phyloP scores from a whole-genome alignment of 306 rosid species.

The Dicorynia guianensis region DNA sequence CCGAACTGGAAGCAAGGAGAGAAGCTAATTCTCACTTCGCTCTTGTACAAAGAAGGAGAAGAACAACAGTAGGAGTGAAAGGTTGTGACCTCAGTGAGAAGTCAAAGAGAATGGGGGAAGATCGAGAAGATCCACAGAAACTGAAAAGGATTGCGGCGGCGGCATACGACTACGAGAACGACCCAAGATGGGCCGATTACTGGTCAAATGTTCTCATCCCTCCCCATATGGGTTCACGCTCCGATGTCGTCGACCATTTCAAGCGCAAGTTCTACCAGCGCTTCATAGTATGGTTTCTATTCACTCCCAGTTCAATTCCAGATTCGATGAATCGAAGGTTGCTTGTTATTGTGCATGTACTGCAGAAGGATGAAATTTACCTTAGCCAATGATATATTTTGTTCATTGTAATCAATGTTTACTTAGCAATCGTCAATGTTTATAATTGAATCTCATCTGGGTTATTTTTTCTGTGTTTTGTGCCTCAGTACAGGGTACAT shows the following conservation, averaged over 20 bases:
- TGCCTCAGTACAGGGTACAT: too few species aligned
- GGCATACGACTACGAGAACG: slow-evolving; percentile 88
- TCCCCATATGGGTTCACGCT: slow-evolving; percentile 70
- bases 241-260: slow-evolving; percentile 78
- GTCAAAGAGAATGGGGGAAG: slow-evolving; percentile 62
- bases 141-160: slow-evolving; percentile 81
- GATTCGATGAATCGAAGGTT: not conserved
- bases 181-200: slow-evolving; percentile 85
- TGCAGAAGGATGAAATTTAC: not conserved
- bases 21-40: not conserved
- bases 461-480: not conserved
- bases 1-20: not conserved
- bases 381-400: not conserved
- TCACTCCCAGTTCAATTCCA: too few species aligned
- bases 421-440: not conserved
- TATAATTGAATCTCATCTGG: not conserved
- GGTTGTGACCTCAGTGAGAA: not conserved
- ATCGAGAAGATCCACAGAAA: slow-evolving; percentile 74
- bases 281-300: slow-evolving; percentile 52
- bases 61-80: too few species aligned
- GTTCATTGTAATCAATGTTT: not conserved
- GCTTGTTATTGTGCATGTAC: not conserved
- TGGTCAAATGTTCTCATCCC: slow-evolving; percentile 96
- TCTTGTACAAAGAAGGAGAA: too few species aligned
- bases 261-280: slow-evolving; percentile 96